phyloP scores from a whole-genome alignment of 2,329 filamentous ascomycete species.

The Catunica adiposa region DNA sequence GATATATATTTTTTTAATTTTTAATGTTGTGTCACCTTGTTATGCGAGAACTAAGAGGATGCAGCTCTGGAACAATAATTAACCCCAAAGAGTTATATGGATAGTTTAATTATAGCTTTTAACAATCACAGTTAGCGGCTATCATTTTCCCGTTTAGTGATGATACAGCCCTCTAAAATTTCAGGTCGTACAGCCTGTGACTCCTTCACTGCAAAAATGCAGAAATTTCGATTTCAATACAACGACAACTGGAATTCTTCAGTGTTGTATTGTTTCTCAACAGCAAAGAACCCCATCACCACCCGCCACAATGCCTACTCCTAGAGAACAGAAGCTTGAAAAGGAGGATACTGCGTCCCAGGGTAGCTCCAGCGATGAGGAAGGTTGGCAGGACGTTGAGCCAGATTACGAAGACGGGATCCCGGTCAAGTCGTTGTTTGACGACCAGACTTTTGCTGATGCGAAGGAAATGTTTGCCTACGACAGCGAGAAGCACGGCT shows the following conservation, averaged over 20 bases:
- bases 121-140: too few relatives aligned
- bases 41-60: too few relatives aligned
- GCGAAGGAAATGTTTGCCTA: conserved; percentile 49
- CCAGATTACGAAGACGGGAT: conserved; percentile 45
- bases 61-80: too few relatives aligned
- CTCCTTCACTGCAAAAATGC: too few relatives aligned
- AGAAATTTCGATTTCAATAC: too few relatives aligned
- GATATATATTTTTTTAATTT: too few relatives aligned
- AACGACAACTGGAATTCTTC: background rate
- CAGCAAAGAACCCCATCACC: background rate
- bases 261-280: background rate
- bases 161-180: too few relatives aligned
- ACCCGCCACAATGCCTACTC: conserved; percentile 1
- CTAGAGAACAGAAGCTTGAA: conserved; percentile 6
- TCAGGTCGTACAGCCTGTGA: too few relatives aligned
- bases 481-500: conserved; percentile 47
- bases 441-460: conserved; percentile 47
- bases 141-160: too few relatives aligned
- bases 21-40: too few relatives aligned
- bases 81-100: too few relatives aligned
- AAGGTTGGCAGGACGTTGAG: conserved; percentile 39
- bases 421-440: conserved; percentile 50
- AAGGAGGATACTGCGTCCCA: conserved; percentile 8
- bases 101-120: too few relatives aligned
- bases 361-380: conserved; percentile 23